phyloP scores from a whole-genome alignment of 2,329 filamentous ascomycete species.

The Xylariaceae sp. region DNA sequence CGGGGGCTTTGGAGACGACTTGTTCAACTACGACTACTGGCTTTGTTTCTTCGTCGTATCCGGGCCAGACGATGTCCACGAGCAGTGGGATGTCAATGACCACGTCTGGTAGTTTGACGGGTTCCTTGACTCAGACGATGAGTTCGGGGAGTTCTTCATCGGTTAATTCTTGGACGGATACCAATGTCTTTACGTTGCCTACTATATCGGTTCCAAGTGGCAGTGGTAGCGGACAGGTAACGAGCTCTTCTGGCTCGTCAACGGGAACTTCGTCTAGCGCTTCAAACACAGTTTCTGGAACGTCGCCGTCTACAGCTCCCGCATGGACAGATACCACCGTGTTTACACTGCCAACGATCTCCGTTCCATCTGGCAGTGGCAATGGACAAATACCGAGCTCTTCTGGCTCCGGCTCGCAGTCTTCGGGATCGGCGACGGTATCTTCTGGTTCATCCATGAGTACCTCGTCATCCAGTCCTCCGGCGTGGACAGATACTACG shows the following conservation, averaged over 20 bases:
- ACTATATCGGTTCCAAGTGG: not conserved
- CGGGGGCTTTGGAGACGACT: not conserved
- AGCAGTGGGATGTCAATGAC: not conserved
- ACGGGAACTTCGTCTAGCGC: too few species aligned
- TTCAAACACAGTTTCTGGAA: not conserved
- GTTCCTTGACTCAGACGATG: not conserved
- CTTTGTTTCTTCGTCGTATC: constrained; percentile 1
- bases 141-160: not conserved
- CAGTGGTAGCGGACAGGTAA: not conserved
- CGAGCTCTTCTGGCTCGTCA: not conserved
- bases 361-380: not conserved
- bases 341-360: not conserved
- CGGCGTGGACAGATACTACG: not conserved
- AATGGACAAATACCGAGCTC: not conserved
- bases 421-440: not conserved
- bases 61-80: not conserved
- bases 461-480: not conserved
- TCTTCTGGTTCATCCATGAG: not conserved
- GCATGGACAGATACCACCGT: not conserved
- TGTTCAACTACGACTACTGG: not conserved
- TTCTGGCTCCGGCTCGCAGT: not conserved
- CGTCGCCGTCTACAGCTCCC: not conserved
- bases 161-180: not conserved
- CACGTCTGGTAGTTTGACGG: too few species aligned
- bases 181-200: not conserved